A percentile compares a stretch with the other conserved stretches of the same genome.
phyloP scores from a whole-genome alignment of 23 red algal species.

The Gracilaria domingensis region DNA sequence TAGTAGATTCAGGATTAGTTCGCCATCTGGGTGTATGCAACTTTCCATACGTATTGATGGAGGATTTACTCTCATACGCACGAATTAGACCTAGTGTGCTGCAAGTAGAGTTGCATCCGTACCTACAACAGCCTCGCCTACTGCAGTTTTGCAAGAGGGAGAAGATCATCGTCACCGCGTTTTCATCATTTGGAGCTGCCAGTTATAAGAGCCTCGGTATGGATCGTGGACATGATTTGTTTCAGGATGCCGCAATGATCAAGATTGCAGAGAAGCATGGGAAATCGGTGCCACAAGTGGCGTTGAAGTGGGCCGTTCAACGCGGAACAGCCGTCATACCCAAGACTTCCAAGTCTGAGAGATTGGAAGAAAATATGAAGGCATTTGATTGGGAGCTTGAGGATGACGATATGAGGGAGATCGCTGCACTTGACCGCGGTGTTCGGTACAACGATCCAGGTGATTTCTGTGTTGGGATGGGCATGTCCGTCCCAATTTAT shows the following conservation, averaged over 20 bases:
- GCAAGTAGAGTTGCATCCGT: constrained; percentile 89
- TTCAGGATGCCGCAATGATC: constrained; percentile 65
- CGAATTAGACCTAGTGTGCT: constrained; percentile 80
- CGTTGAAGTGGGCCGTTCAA: constrained; percentile 85
- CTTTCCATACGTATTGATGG: constrained; percentile 68
- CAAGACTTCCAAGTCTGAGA: constrained; percentile 69
- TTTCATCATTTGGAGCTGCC: constrained; percentile 85
- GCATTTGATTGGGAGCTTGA: constrained; percentile 70
- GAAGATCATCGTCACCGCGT: constrained; percentile 73
- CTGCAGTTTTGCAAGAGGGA: constrained; percentile 64
- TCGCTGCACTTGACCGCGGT: constrained; percentile 64
- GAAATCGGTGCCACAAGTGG: constrained; percentile 78
- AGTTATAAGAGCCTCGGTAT: constrained; percentile 63
- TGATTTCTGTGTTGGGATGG: constrained; percentile 57
- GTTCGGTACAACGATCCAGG: constrained; percentile 66
- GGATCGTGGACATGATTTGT: constrained; percentile 60
- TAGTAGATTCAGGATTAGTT: constrained; percentile 81
- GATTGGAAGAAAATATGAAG: constrained; percentile 82
- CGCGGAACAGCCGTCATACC: constrained; percentile 82
- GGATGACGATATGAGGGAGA: constrained; percentile 64
- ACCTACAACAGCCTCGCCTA: constrained; percentile 60
- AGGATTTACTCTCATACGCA: constrained; percentile 76
- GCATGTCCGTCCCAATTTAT: constrained; percentile 58
- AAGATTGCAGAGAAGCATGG: constrained; percentile 66
- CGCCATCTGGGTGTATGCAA: constrained; percentile 83